Evolutionary conservation across 345 rosid species (phyloP).

Genomic region (Bruguiera parviflora): DNA sequence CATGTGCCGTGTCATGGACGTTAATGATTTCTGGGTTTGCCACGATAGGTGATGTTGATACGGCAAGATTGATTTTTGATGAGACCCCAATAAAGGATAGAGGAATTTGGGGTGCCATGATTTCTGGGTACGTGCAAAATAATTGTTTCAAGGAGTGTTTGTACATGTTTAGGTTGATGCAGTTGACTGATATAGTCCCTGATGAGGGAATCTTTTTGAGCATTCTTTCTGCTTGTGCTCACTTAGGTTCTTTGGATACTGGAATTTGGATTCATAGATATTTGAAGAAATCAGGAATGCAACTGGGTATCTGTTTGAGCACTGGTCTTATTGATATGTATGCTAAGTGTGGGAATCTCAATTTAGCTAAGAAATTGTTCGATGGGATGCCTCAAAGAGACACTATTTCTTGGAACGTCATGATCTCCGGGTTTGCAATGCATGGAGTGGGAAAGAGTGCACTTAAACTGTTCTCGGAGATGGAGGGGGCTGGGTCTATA

Average conservation of each 20-base stretch:
- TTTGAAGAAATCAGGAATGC: conserved; percentile 15
- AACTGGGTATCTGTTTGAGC: conserved; percentile 16
- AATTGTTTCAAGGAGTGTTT: conserved; percentile 50
- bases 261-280: conserved; percentile 40
- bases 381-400: conserved; percentile 33
- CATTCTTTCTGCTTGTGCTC: conserved; percentile 35
- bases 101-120: conserved; percentile 29
- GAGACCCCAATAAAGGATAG: conserved; percentile 14
- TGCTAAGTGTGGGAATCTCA: conserved; percentile 36
- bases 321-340: conserved; percentile 40
- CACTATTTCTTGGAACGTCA: conserved; percentile 35
- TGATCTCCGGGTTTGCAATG: conserved; percentile 42
- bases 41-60: conserved; percentile 38
- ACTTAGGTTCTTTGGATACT: conserved; percentile 35
- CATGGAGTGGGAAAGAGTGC: conserved; percentile 33
- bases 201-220: conserved; percentile 37
- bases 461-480: conserved; percentile 22
- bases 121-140: conserved; percentile 32
- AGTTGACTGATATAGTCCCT: conserved; percentile 19
- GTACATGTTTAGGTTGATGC: conserved; percentile 37
- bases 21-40: conserved; percentile 46
- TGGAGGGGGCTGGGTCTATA: conserved; percentile 30
- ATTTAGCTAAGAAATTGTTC: conserved; percentile 28
- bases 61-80: conserved; percentile 31
- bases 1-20: conserved; percentile 45